Base-by-base conservation (phyloP, 495 filamentous ascomycete species). In the Lophium mytilinum region DNA sequence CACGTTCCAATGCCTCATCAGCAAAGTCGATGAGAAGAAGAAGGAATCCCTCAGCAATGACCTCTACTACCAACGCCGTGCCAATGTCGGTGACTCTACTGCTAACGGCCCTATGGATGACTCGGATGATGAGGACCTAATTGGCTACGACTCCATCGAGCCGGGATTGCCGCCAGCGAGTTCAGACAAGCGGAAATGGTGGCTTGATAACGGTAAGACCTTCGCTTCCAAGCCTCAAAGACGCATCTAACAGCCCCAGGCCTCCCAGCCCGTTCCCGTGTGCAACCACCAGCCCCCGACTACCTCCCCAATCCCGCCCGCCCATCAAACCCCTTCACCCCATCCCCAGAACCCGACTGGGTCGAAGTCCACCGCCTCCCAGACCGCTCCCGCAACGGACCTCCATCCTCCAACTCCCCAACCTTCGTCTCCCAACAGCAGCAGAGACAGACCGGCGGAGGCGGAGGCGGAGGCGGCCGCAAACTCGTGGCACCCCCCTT, bases 141-240 rank as follows among this genome's bases (percentile, higher is more conserved):
- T 86, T 21, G 81, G 84, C 1, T 87, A 87, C 65, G 83, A 87
- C 42, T 76, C 87, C 3, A 85, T 93, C 54, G 83, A 89, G 58
- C 83, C 86, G 2, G 89, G 85, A 12, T 73, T 96, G 14, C 93
- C 94, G 15, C 84, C 90, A 40, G 86, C 94, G 14, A 96, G 91
- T 68, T 95, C 90, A 4, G 90, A 96, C 66, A 78, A 80, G 36
- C 79, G 83, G 56, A 95, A 89, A 72, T 98, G 93, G 93, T 98
- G 93, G 93, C 75, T 97, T 30, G 87, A 95, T 50, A 88, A 89
- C 69, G 82, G 83, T 79, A 73, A 51, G 35, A 36, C 11, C 41
- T 42, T 30, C 46, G 18, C 53, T 60, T 30, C 34, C 42, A 14
- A 35, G 56, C 33, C 15, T 54, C 19, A 43, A 30, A 19, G 43